Conservation (phyloP, 768 basidiomycete species). For the Pulveroboletus sp. region DNA sequence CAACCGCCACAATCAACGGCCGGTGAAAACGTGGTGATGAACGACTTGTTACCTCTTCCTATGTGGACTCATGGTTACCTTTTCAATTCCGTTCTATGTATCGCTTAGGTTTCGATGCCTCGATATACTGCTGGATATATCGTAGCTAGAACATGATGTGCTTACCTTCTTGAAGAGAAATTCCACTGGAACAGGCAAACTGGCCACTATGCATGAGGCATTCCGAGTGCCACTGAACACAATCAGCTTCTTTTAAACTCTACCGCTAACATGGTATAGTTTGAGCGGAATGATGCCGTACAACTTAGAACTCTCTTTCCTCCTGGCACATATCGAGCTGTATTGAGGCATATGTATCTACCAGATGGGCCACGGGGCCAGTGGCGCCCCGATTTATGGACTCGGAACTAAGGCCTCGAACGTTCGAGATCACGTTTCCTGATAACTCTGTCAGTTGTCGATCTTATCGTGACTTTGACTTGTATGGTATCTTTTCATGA, state of each 20-base stretch:
- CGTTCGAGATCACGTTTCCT: neutral
- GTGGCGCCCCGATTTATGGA: too few species aligned
- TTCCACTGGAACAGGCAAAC: neutral
- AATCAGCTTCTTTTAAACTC: conserved; percentile 8
- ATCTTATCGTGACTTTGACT: conserved; percentile 8
- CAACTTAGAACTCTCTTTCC: neutral
- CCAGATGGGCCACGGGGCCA: neutral
- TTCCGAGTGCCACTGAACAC: conserved; percentile 6
- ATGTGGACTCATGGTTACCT: conserved; percentile 11
- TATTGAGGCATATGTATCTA: too few species aligned
- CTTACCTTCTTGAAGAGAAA: conserved; percentile 9
- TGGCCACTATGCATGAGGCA: conserved; percentile 8
- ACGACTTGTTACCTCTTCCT: neutral
- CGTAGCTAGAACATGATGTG: conserved; percentile 10
- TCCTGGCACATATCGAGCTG: neutral
- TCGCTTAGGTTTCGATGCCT: conserved; percentile 12
- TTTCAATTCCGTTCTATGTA: conserved; percentile 9
- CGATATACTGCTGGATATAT: conserved; percentile 24
- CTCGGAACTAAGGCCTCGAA: too few species aligned
- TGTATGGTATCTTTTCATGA: neutral
- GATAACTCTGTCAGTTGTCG: neutral
- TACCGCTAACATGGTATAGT: neutral
- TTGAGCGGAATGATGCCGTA: neutral
- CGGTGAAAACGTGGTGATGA: conserved; percentile 31
- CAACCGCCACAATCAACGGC: conserved; percentile 68